These are phyloP conservation scores for Eleusine coracana DNA, from an alignment of 176 grass and related monocot species.

Conservation along the genomic window DNA sequence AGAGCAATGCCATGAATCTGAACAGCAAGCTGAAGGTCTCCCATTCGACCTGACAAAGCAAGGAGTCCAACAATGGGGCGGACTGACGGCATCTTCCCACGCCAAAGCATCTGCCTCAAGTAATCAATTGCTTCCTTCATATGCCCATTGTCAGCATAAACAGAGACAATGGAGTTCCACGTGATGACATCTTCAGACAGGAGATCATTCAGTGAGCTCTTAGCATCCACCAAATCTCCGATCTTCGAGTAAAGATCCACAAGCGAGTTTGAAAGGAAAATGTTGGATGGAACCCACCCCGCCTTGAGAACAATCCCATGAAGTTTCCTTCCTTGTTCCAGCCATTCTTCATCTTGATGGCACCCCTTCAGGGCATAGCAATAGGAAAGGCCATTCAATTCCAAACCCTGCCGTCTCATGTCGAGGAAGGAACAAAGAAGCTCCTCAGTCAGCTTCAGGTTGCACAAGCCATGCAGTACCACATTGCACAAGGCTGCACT, in stretches of 20 bases:
- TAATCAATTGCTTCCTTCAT: slow-evolving; percentile 28
- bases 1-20: slow-evolving; percentile 34
- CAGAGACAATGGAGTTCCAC: slow-evolving; percentile 47
- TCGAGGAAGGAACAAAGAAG: slow-evolving; percentile 30
- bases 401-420: slow-evolving; percentile 30
- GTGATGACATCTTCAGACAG: slow-evolving; percentile 34
- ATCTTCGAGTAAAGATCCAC: slow-evolving; percentile 41
- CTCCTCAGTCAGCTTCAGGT: slow-evolving; percentile 20
- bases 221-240: slow-evolving; percentile 25
- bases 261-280: slow-evolving; percentile 47
- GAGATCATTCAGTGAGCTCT: slow-evolving; percentile 26
- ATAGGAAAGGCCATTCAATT: slow-evolving; percentile 40
- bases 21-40: background rate
- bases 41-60: slow-evolving; percentile 19
- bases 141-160: slow-evolving; percentile 18
- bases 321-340: slow-evolving; percentile 40
- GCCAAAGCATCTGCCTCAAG: slow-evolving; percentile 44
- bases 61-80: slow-evolving; percentile 33
- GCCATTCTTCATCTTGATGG: slow-evolving; percentile 31
- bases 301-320: slow-evolving; percentile 46
- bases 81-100: slow-evolving; percentile 33
- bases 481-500: slow-evolving; percentile 39
- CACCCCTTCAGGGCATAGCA: slow-evolving; percentile 35
- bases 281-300: slow-evolving; percentile 38
- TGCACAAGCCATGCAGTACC: slow-evolving; percentile 43